phyloP scores from a whole-genome alignment of 768 basidiomycete species.

The Psilocybe sp. region DNA sequence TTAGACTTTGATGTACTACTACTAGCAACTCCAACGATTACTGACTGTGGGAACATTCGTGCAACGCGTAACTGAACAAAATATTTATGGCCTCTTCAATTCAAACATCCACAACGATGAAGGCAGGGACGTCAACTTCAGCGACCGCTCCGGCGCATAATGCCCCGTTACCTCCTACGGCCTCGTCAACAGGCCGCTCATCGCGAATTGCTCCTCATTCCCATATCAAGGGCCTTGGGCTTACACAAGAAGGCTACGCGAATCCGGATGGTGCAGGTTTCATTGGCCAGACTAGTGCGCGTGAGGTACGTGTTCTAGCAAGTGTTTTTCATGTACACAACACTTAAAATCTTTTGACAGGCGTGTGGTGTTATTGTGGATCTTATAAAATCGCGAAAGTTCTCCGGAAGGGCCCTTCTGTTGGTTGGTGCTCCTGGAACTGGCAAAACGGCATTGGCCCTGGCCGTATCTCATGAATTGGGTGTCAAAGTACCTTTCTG shows the following conservation, averaged over 20 bases:
- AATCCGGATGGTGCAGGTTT: conserved; percentile 76
- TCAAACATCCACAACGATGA: conserved; percentile 22
- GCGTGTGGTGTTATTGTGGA: conserved; percentile 91
- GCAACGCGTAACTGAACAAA: background rate
- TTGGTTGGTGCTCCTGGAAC: conserved; percentile 96
- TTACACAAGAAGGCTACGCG: conserved; percentile 82
- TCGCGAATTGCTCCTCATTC: conserved; percentile 90
- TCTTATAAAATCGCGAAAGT: conserved; percentile 87
- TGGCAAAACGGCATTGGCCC: conserved; percentile 94
- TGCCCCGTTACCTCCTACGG: conserved; percentile 67
- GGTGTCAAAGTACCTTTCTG: conserved; percentile 96
- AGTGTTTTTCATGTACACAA: background rate
- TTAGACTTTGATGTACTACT: no score
- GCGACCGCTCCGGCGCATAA: conserved; percentile 63
- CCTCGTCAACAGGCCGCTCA: conserved; percentile 58
- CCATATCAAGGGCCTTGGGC: conserved; percentile 94
- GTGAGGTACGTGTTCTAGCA: conserved; percentile 64
- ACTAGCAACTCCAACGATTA: no score
- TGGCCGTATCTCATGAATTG: conserved; percentile 94
- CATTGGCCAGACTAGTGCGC: conserved; percentile 84
- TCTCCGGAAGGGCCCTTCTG: conserved; percentile 89
- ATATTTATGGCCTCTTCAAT: background rate
- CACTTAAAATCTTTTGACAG: conserved; percentile 35
- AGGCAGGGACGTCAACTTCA: conserved; percentile 40
- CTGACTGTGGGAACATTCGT: conserved; percentile 5